Evolutionary conservation across 352 stramenopile genomes (phyloP).

Genomic region (Lagenidium giganteum): DNA sequence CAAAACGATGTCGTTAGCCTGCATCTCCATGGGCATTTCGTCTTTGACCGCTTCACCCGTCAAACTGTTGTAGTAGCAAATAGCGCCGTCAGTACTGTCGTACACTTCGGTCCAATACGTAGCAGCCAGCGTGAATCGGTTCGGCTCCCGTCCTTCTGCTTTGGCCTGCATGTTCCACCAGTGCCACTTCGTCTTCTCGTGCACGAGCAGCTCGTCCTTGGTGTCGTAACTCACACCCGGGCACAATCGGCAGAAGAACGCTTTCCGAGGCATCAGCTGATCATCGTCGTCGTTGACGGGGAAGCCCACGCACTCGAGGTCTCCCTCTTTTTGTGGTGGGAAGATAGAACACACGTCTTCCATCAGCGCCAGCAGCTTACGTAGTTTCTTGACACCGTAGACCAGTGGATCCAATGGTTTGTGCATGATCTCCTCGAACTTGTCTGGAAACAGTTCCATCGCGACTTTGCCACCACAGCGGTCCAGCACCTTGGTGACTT

Average conservation of each 20-base stretch:
- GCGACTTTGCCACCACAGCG: constrained; percentile 41
- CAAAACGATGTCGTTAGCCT: constrained; percentile 63
- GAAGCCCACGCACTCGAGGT: constrained; percentile 64
- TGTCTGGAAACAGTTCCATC: constrained; percentile 36
- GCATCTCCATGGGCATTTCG: constrained; percentile 53
- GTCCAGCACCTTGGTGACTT: constrained; percentile 70
- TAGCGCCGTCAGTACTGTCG: constrained; percentile 43
- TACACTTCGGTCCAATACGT: constrained; percentile 77
- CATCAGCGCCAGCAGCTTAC: constrained; percentile 50
- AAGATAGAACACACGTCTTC: constrained; percentile 49
- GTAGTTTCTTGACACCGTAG: constrained; percentile 79
- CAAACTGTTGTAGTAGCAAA: constrained; percentile 75
- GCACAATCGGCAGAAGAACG: constrained; percentile 53
- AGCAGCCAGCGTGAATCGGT: constrained; percentile 48
- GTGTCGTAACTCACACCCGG: constrained; percentile 66
- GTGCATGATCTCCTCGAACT: constrained; percentile 64
- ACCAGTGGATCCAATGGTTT: constrained; percentile 45
- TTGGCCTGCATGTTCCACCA: constrained; percentile 58
- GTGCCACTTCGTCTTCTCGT: constrained; percentile 80
- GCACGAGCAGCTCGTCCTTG: constrained; percentile 39
- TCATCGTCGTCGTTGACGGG: constrained; percentile 30
- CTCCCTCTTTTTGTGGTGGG: constrained; percentile 32
- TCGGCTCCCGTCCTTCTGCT: constrained; percentile 23
- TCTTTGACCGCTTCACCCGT: constrained; percentile 53
- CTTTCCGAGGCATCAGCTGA: constrained; percentile 38